Evolutionary conservation across 805 yeast species (phyloP), one percentile per base, ranked within the genome.

Genomic region (Millerozyma acaciae): DNA sequence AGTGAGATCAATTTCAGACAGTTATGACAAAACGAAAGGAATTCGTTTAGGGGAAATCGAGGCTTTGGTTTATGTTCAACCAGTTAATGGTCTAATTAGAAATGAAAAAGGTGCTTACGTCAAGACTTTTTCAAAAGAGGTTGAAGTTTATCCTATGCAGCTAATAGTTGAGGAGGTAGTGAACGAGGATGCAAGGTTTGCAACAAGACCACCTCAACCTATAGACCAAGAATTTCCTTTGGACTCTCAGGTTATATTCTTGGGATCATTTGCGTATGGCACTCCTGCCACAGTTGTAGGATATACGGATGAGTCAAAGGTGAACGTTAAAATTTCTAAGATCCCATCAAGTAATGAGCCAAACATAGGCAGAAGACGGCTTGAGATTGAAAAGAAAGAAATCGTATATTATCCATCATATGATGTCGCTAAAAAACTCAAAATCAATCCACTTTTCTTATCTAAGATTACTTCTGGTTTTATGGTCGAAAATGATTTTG

Each of bases 211-310:
- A 1, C 86, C 97, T 2, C 51, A 76, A 22, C 87, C 96, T 5
- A 66, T 93, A 37, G 80, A 77, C 6, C 76, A 84, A 42, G 97
- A 90, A 55, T 93, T 73, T 58, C 97, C 97, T 13, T 34, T 71
- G 4, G 80, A 74, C 10, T 71, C 84, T 0, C 75, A 77, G 32
- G 89, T 80, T 17, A 75, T 90, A 6, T 85, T 85, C 52, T 65
- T 93, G 40, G 95, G 97, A 30, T 86, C 80, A 17, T 78, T 79
- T 56, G 94, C 89, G 2, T 93, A 86, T 53, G 97, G 98, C 34
- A 75, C 86, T 4, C 78, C 84, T 27, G 85, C 87, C 4, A 65
- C 65, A 15, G 73, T 84, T 28, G 73, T 72, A 30, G 90, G 84
- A 0, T 76, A 81, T 48, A 68, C 66, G 19, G 65, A 68, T 16